Evolutionary conservation across 1,284 basidiomycete species (phyloP).

Genomic region (Anthracocystis setariae): DNA sequence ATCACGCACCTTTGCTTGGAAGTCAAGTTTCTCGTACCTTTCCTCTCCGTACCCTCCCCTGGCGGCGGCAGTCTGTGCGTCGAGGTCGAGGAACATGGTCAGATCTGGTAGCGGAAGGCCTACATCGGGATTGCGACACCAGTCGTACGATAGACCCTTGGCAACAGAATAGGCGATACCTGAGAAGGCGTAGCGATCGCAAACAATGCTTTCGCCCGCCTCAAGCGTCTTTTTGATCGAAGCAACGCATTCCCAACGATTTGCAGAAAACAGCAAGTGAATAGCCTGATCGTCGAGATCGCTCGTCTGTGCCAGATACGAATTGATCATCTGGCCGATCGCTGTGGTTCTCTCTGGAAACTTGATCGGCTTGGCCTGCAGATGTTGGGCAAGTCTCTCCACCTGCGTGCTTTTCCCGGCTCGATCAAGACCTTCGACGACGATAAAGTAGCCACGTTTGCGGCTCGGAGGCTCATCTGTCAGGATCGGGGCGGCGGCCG

Average conservation of each 20-base stretch:
- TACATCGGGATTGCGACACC: slow-evolving; percentile 86
- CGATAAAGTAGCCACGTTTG: slow-evolving; percentile 62
- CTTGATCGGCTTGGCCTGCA: slow-evolving; percentile 58
- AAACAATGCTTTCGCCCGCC: slow-evolving; percentile 80
- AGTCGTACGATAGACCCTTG: slow-evolving; percentile 77
- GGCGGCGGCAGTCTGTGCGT: slow-evolving; percentile 76
- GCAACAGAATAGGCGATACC: slow-evolving; percentile 93
- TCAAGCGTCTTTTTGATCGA: slow-evolving; percentile 71
- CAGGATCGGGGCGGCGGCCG: not conserved
- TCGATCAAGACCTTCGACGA: slow-evolving; percentile 66
- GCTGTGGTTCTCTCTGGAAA: slow-evolving; percentile 82
- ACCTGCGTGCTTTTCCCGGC: slow-evolving; percentile 67
- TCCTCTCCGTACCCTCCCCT: slow-evolving; percentile 92
- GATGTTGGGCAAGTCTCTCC: slow-evolving; percentile 46
- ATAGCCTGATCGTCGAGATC: slow-evolving; percentile 91
- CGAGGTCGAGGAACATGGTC: slow-evolving; percentile 85
- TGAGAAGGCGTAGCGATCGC: slow-evolving; percentile 96
- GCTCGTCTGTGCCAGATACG: slow-evolving; percentile 81
- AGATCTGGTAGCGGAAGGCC: slow-evolving; percentile 88
- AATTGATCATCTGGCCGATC: slow-evolving; percentile 92
- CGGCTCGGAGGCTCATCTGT: slow-evolving; percentile 12
- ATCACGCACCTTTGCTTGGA: slow-evolving; percentile 66
- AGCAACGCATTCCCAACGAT: slow-evolving; percentile 82
- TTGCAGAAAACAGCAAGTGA: slow-evolving; percentile 94
- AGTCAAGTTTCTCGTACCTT: slow-evolving; percentile 71